These are phyloP conservation scores for Yarrowia hollandica DNA, from an alignment of 805 yeast species.

Conservation along the genomic window DNA sequence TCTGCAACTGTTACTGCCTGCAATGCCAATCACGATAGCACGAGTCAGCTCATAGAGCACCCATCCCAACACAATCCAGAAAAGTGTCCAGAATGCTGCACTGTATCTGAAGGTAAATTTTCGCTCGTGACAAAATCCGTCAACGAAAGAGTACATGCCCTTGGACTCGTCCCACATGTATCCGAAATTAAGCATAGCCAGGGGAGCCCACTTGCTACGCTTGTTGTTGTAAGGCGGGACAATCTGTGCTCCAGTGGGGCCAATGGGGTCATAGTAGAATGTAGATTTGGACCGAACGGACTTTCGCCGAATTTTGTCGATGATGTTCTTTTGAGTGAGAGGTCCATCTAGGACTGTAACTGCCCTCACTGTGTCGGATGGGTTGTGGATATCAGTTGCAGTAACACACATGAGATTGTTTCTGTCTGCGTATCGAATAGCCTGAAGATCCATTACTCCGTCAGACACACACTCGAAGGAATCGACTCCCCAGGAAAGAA, in stretches of 20 bases:
- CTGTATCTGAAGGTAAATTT: conserved; percentile 31
- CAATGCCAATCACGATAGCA: background rate
- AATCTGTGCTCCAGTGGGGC: conserved; percentile 30
- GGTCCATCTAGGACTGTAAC: conserved; percentile 33
- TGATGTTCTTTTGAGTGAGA: conserved; percentile 29
- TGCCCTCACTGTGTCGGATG: conserved; percentile 32
- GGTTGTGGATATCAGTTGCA: conserved; percentile 34
- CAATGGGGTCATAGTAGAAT: conserved; percentile 34
- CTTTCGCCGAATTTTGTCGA: conserved; percentile 2
- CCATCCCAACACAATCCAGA: conserved; percentile 29
- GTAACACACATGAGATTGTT: conserved; percentile 33
- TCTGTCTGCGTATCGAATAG: conserved; percentile 32
- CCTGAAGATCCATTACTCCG: conserved; percentile 34
- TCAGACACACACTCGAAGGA: conserved; percentile 35
- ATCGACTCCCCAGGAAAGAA: conserved; percentile 35
- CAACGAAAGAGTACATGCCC: conserved; percentile 37
- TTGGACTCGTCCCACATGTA: conserved; percentile 34
- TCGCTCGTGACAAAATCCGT: conserved; percentile 35
- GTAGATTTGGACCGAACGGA: background rate
- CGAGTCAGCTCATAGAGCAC: conserved; percentile 5
- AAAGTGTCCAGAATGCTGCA: conserved; percentile 29
- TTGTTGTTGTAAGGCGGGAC: conserved; percentile 31
- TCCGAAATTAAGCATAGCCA: conserved; percentile 34
- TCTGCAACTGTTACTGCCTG: conserved; percentile 6
- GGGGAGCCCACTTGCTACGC: conserved; percentile 33